A percentile compares a stretch with the other conserved stretches of the same genome.
Conservation (phyloP, 805 yeast species). For the Saturnispora serradocipensis region DNA sequence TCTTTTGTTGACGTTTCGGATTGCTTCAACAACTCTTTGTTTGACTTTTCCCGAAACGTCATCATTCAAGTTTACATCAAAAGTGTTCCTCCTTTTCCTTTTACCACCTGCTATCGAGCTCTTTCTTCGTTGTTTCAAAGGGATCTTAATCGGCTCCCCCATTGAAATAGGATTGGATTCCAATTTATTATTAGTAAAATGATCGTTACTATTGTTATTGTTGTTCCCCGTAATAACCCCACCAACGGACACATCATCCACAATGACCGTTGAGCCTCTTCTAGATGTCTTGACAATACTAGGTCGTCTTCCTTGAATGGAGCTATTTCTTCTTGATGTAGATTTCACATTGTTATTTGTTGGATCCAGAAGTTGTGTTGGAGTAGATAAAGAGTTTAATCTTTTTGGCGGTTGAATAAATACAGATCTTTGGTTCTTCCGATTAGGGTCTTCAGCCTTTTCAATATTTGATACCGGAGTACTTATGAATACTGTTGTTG, state of each 20-base stretch:
- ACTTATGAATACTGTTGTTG: not conserved
- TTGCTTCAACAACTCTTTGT: slow-evolving; percentile 5
- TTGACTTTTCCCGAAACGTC: slow-evolving; percentile 1
- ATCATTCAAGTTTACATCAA: slow-evolving; percentile 4
- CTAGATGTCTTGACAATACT: slow-evolving; percentile 4
- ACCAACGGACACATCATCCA: slow-evolving; percentile 19
- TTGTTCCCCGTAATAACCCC: slow-evolving; percentile 11
- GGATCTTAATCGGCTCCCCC: slow-evolving; percentile 6
- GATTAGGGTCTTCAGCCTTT: not conserved
- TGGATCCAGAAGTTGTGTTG: slow-evolving; percentile 8
- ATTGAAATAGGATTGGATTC: not conserved
- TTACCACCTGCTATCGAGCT: not conserved
- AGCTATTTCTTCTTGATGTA: slow-evolving; percentile 9
- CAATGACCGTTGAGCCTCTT: slow-evolving; percentile 5
- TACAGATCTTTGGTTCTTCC: not conserved
- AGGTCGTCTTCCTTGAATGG: slow-evolving; percentile 2
- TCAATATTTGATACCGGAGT: not conserved
- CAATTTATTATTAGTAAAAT: not conserved
- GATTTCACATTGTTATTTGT: not conserved
- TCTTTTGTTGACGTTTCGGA: not conserved
- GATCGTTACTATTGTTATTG: not conserved
- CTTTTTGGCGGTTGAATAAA: slow-evolving; percentile 1
- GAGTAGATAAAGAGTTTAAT: slow-evolving; percentile 11
- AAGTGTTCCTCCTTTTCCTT: slow-evolving; percentile 11
- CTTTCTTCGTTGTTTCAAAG: slow-evolving; percentile 14